Percentiles rank a stretch among this genome's conserved stretches.
Conservation (phyloP, 495 filamentous ascomycete genomes). For the Aspergillus incahuasiensis region DNA sequence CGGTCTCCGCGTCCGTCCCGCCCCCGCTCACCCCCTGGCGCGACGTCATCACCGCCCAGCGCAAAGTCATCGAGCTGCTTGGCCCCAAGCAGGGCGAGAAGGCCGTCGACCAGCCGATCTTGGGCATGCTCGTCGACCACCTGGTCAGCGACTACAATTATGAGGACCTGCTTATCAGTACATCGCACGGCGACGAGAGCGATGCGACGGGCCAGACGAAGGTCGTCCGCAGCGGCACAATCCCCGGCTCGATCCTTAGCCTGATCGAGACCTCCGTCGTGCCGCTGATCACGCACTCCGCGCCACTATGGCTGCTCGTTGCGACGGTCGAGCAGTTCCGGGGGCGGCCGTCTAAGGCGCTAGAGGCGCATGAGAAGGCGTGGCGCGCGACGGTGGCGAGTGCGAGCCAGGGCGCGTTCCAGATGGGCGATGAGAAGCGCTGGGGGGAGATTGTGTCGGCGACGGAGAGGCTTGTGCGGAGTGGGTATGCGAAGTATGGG, state of each 20-base stretch:
- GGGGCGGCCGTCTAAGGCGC: slow-evolving; percentile 58
- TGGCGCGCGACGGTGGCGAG: slow-evolving; percentile 66
- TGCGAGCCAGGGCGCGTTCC: slow-evolving; percentile 44
- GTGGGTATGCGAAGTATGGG: slow-evolving; percentile 47
- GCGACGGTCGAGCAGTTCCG: slow-evolving; percentile 67
- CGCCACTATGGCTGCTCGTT: slow-evolving; percentile 69
- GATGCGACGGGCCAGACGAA: neutral
- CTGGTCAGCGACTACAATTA: slow-evolving; percentile 50
- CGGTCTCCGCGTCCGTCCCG: slow-evolving; percentile 69
- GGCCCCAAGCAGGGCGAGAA: slow-evolving; percentile 63
- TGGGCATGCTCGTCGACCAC: slow-evolving; percentile 68
- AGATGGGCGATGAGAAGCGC: slow-evolving; percentile 45
- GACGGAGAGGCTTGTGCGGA: slow-evolving; percentile 43
- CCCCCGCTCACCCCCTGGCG: slow-evolving; percentile 66
- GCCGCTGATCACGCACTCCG: slow-evolving; percentile 77
- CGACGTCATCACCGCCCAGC: slow-evolving; percentile 69
- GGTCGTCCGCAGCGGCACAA: slow-evolving; percentile 40
- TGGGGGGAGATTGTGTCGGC: slow-evolving; percentile 46
- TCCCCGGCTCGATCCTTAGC: slow-evolving; percentile 56
- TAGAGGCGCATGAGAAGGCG: slow-evolving; percentile 82
- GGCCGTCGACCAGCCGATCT: slow-evolving; percentile 68
- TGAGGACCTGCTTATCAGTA: slow-evolving; percentile 34
- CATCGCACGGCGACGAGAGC: slow-evolving; percentile 9
- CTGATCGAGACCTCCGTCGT: slow-evolving; percentile 67
- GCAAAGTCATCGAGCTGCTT: slow-evolving; percentile 71